These are phyloP conservation scores for Yarrowia galli DNA, from an alignment of 1,139 yeast genomes.

Conservation along the genomic window DNA sequence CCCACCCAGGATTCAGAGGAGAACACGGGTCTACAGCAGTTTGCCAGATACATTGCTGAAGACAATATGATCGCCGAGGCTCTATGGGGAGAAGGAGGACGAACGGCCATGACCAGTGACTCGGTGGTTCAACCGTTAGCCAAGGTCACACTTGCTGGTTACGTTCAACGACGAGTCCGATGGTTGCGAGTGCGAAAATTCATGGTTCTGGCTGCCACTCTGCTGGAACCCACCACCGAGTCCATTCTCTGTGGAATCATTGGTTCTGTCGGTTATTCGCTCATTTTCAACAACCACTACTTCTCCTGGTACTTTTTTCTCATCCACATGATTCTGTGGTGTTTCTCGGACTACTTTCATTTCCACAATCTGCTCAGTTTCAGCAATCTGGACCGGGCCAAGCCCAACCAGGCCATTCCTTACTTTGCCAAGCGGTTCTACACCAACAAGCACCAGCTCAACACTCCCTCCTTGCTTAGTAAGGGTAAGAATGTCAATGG, in stretches of 20 bases:
- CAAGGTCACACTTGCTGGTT: constrained; percentile 58
- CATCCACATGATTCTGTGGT: constrained; percentile 70
- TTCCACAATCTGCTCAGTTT: constrained; percentile 57
- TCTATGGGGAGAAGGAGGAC: constrained; percentile 75
- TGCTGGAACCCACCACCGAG: constrained; percentile 88
- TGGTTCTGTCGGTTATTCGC: constrained; percentile 68
- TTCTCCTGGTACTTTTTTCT: constrained; percentile 52
- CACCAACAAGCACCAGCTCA: constrained; percentile 42
- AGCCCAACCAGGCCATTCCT: constrained; percentile 43
- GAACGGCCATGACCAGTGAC: constrained; percentile 82
- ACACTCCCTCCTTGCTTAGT: neutral
- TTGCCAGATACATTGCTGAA: constrained; percentile 86
- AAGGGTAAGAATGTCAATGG: neutral
- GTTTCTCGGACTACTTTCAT: constrained; percentile 66
- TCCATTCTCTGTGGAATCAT: constrained; percentile 66
- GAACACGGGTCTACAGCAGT: constrained; percentile 67
- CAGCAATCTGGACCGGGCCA: constrained; percentile 48
- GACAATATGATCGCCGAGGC: constrained; percentile 93
- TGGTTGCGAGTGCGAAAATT: constrained; percentile 91
- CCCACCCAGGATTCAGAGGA: constrained; percentile 37
- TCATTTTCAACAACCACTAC: constrained; percentile 49
- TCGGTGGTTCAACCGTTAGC: constrained; percentile 81
- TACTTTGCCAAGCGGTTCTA: constrained; percentile 47
- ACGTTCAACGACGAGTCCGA: constrained; percentile 71
- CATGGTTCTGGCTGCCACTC: constrained; percentile 86